These are phyloP conservation scores for Adansonia gregorii DNA, from an alignment of 441 rosid species.

Conservation along the genomic window DNA sequence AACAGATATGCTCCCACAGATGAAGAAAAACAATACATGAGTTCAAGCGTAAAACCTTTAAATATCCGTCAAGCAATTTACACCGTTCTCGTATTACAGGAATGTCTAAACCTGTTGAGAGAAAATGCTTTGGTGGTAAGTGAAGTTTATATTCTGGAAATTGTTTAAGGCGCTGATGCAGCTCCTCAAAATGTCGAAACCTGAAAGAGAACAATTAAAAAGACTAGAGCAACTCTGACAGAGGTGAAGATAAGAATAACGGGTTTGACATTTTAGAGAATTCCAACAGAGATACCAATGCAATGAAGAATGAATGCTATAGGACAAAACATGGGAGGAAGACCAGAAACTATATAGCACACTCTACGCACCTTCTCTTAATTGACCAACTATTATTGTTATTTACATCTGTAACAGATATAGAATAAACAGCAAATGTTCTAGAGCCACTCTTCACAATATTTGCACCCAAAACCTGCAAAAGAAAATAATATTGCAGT, in stretches of 20 bases:
- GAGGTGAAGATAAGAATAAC: background rate
- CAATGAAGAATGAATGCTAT: slow-evolving; percentile 12
- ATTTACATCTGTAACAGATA: slow-evolving; percentile 87
- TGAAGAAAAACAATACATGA: slow-evolving; percentile 22
- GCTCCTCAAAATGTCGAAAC: slow-evolving; percentile 99
- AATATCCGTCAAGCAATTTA: slow-evolving; percentile 80
- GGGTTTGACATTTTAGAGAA: slow-evolving; percentile 22
- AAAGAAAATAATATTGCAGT: slow-evolving; percentile 38
- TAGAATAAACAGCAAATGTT: slow-evolving; percentile 92
- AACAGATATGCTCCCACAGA: background rate
- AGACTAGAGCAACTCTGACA: background rate
- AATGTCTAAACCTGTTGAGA: slow-evolving; percentile 88
- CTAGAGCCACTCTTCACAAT: slow-evolving; percentile 90
- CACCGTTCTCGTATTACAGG: slow-evolving; percentile 90
- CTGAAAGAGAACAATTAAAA: slow-evolving; percentile 42
- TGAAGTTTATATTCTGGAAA: slow-evolving; percentile 90
- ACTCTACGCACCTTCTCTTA: slow-evolving; percentile 82
- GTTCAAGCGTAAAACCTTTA: slow-evolving; percentile 66
- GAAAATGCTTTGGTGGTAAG: slow-evolving; percentile 97
- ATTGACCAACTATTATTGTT: slow-evolving; percentile 93
- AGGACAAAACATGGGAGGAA: slow-evolving; percentile 21
- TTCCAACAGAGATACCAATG: slow-evolving; percentile 17
- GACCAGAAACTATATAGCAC: slow-evolving; percentile 34
- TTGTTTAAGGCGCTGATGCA: slow-evolving; percentile 91
- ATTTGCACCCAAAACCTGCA: slow-evolving; percentile 98